Evolutionary conservation across 371 early-diverging fungal genomes (phyloP), one percentile per base, ranked within the genome.

Genomic region (Mortierella sp.): DNA sequence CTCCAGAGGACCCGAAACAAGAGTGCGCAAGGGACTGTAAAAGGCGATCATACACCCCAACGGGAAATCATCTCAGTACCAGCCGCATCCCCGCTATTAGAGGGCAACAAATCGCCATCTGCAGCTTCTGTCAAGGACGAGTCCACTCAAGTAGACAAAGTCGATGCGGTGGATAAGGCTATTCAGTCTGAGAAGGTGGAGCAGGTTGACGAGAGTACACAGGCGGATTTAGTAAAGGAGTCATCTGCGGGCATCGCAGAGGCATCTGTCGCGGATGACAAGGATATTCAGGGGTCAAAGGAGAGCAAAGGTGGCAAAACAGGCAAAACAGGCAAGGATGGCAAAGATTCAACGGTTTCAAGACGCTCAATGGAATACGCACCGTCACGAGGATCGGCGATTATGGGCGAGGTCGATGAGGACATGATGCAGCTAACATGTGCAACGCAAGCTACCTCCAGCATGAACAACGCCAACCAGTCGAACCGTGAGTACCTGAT

Each of bases 401-500:
- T 60, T 30, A 43, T 21, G 9, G 50, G 48, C 32, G 44, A 56
- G 23, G 23, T 39, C n/a, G 24, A 31, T 37, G 7, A 19, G 23
- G 21, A 31, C 14, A 44, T 50, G 19, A 31, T 49, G 30, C 54
- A 41, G 1, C 9, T 54, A 4, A 44, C 31, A 21, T 28, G n/a
- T 17, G 26, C 3, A 6, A 26, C 31, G 7, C 14, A 21, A 23
- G 23, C 42, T 6, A 24, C 52, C 9, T 47, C 51, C 12, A 54
- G 19, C 26, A 50, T 56, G 6, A 15, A 43, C 43, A 15, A 43
- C 15, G 7, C 27, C 54, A 54, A 50, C 30, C 63, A 63, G 27
- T 50, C 76, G 8, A 62, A 78, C 30, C 70, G 79, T 2, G 81
- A 81, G 52, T 52, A 30, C 34, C 47, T 81, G 50, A 81, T 79